Conservation (phyloP, 305 asterid species). For the Fraxinus latifolia region DNA sequence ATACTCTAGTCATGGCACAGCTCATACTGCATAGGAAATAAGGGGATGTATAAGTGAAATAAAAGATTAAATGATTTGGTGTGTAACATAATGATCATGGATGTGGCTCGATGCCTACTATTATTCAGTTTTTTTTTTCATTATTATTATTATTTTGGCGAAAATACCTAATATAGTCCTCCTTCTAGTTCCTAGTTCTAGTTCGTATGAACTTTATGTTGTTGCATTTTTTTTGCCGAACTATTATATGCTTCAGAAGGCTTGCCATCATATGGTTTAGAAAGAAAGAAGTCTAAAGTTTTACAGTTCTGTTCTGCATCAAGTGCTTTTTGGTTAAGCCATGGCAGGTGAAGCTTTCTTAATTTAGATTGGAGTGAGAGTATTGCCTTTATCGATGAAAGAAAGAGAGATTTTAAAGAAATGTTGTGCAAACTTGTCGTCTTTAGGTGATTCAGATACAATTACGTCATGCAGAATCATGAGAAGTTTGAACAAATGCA, state of each 20-base stretch:
- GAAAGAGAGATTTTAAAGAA: not conserved
- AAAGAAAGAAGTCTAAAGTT: not conserved
- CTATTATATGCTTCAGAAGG: not conserved
- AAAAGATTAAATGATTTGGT: not conserved
- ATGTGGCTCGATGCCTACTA: not conserved
- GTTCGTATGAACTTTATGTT: not conserved
- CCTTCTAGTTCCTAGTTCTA: not conserved
- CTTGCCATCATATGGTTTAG: not conserved
- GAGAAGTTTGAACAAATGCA: not conserved
- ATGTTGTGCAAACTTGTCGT: not conserved
- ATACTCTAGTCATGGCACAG: not conserved
- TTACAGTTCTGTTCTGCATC: not conserved
- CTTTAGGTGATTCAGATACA: not conserved
- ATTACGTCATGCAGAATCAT: not conserved
- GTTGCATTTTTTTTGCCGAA: not conserved
- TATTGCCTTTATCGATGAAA: not conserved
- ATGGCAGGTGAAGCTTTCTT: not conserved
- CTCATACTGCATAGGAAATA: not conserved
- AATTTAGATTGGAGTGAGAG: not conserved
- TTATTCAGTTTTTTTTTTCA: not conserved
- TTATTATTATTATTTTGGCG: not conserved
- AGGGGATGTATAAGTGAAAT: not conserved
- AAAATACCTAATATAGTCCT: not conserved
- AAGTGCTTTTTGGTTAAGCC: not conserved
- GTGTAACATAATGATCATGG: not conserved